Evolutionary conservation across 2,329 filamentous ascomycete genomes (phyloP), one percentile per base, ranked within the genome.

Genomic region (Zelopaecilomyces penicillatus): DNA sequence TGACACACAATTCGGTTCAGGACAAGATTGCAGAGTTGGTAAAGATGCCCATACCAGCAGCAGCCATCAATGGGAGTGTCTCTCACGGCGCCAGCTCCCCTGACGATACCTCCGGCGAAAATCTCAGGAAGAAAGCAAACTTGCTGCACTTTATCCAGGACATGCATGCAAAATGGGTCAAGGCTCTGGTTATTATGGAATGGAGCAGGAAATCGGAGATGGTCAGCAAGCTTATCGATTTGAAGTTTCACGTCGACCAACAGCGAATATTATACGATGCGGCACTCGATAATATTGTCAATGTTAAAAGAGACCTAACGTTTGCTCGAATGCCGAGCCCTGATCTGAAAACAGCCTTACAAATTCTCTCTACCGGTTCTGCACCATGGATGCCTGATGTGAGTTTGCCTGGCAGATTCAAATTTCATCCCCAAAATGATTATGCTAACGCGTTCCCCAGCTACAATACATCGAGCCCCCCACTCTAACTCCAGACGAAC

Each of bases 121-220:
- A 87, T 57, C 57, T 86, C 9, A 71, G 75, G 30, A 95, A 95
- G 67, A 96, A 95, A 65, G 67, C 78, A 29, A 66, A 73, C 32
- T 64, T 96, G 43, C 65, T 95, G 47, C 79, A 85, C 37, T 95
- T 93, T 66, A 81, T 85, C 6, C 83, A 91, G 60, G 77, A 81
- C 26, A 80, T 85, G 57, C 83, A 95, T 58, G 81, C 83, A 30
- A 88, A 87, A 67, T 97, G 94, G 73, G 87, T 95, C 62, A 97
- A 98, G 67, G 78, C 90, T 6, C 73, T 96, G 19, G 88, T 98
- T 26, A 82, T 98, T 39, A 82, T 85, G 2, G 85, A 93, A 65
- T 98, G 93, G 93, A 87, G 85, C 60, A 78, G 85, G 57, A 83
- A 86, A 61, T 81, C 84, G 31, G 75, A 80, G 34, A 80, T 85